Percentiles rank a stretch among this genome's conserved stretches.
phyloP scores from a whole-genome alignment of 805 yeast genomes.

The Metschnikowia continentalis region DNA sequence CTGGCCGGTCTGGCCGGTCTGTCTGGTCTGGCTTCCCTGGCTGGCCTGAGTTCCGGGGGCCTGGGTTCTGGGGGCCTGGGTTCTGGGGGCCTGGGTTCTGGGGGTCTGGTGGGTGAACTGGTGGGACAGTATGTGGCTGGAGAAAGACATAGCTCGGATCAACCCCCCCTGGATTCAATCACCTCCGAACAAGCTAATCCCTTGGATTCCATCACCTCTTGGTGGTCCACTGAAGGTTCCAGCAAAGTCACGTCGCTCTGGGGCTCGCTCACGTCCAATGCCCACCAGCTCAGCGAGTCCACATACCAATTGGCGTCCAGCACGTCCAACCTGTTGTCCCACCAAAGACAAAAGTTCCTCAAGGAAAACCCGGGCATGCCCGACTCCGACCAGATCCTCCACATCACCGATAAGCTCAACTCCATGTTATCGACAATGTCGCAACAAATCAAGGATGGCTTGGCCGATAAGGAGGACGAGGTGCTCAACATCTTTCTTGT shows the following conservation, averaged over 20 bases:
- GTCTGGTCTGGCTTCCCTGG: not conserved
- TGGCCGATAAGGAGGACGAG: constrained; percentile 52
- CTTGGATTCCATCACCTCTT: constrained; percentile 57
- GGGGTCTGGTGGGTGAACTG: not conserved
- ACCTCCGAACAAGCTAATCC: constrained; percentile 28
- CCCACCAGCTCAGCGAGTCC: constrained; percentile 45
- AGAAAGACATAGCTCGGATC: too few relatives aligned
- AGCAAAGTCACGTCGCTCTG: constrained; percentile 60
- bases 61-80: too few relatives aligned
- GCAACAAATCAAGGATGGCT: constrained; percentile 47
- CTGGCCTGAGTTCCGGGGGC: too few relatives aligned
- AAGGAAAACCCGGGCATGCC: constrained; percentile 20
- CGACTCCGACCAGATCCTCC: constrained; percentile 27
- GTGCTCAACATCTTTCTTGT: constrained; percentile 43
- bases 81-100: too few relatives aligned
- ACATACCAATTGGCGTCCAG: constrained; percentile 48
- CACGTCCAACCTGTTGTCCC: constrained; percentile 39
- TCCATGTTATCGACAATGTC: constrained; percentile 34
- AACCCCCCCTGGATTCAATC: too few relatives aligned
- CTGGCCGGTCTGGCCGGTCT: not conserved
- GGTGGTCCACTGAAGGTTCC: constrained; percentile 76
- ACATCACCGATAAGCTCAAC: constrained; percentile 28
- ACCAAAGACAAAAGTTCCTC: constrained; percentile 36
- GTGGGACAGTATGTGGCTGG: not conserved
- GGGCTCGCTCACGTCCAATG: constrained; percentile 59